Base-by-base conservation (phyloP, 768 basidiomycete species). In the Dioszegia aurantiaca region DNA sequence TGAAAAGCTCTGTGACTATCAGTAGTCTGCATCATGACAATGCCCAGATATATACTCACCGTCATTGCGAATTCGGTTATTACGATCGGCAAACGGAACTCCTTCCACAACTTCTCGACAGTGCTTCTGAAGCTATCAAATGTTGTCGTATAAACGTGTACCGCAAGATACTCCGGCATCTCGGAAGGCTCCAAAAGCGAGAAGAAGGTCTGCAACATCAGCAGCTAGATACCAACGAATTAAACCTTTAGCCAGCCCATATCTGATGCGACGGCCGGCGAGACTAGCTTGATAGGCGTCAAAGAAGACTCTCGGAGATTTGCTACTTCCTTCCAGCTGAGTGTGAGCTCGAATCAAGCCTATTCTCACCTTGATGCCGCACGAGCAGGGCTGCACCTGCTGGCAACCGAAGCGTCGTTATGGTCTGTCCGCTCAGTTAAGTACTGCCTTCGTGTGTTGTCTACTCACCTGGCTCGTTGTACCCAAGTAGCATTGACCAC, bases 91-190 rank as follows among this genome's bases (percentile, higher is more conserved):
- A 72, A 41, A 4, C 44, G 14, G 55, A 72, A 72, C 1, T 36
- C 55, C 14, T 47, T 24, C 51, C 59, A 60, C 40, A 65, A 72
- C 12, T 43, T 33, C 36, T 72, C 66, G 3, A 69, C 62, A 11
- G 19, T 60, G 3, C 3, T 26, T n/a, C 30, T 41, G 58, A 72
- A 69, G 41, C 48, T 55, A 2, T 69, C 70, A 51, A 72, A 72
- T 17, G 70, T 72, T 0, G 70, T 72, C 1, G 68, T 72, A 49
- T 72, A 72, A n/a, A 72, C 56, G 37, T 72, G 70, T 5, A 68
- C 54, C 11, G 68, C 68, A 2, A 72, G 55, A 44, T 62, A 65
- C 39, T 67, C 59, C 3, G 70, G 70, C 56, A 41, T 62, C 0
- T 62, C 49, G 6, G 44, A 27, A 0, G 27, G 43, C 2, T 61